Percentiles rank a stretch among this genome's conserved stretches.
Evolutionary conservation across 805 yeast genomes (phyloP).

Genomic region (Yamadazyma takamatsuzukensis): DNA sequence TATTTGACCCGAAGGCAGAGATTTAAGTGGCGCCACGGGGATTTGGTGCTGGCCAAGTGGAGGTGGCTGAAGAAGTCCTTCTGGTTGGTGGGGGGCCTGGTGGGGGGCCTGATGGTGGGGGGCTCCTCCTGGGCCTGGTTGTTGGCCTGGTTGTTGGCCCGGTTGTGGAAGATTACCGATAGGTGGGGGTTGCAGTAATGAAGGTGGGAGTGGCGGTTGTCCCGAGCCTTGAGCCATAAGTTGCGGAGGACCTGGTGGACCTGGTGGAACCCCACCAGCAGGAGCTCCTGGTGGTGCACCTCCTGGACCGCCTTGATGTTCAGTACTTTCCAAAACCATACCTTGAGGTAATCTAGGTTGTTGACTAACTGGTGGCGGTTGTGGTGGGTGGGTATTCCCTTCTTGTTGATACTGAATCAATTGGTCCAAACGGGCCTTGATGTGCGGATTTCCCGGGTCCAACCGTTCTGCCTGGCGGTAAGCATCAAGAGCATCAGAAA

Average conservation of each 20-base stretch:
- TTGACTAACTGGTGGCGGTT: conserved; percentile 64
- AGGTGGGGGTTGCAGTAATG: conserved; percentile 2
- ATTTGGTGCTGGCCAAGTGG: background rate
- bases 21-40: conserved; percentile 8
- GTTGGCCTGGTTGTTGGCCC: conserved; percentile 2
- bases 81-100: background rate
- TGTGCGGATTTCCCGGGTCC: conserved; percentile 92
- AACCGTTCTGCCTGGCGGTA: conserved; percentile 93
- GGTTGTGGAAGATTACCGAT: background rate
- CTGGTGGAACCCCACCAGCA: conserved; percentile 1
- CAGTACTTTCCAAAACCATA: conserved; percentile 52
- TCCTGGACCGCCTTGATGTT: conserved; percentile 15
- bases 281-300: background rate
- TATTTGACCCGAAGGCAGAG: conserved; percentile 9
- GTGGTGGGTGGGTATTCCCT: conserved; percentile 60
- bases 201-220: too few species aligned
- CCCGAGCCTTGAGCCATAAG: conserved; percentile 5
- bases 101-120: conserved; percentile 1
- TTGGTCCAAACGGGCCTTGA: conserved; percentile 87
- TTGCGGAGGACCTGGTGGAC: conserved; percentile 2
- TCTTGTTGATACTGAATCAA: conserved; percentile 69
- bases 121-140: conserved; percentile 1
- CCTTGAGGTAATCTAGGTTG: conserved; percentile 62
- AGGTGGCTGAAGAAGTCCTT: conserved; percentile 2
- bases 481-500: conserved; percentile 93